Base-by-base conservation (phyloP, 257 asterid species). In the Ligustrum vulgare region DNA sequence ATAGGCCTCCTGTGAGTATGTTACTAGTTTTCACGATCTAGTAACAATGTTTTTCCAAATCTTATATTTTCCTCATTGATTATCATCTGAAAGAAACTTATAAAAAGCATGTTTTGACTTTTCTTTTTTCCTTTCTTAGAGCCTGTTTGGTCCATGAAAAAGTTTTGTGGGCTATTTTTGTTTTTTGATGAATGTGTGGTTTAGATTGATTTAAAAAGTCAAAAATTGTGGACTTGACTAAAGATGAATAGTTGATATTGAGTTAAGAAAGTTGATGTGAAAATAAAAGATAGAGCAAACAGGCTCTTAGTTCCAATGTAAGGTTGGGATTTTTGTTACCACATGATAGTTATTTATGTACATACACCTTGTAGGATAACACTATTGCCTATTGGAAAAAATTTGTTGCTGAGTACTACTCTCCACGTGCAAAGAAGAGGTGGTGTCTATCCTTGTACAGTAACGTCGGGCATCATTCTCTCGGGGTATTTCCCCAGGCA, bases 381-480 rank as follows among this genome's bases (percentile, higher is more conserved):
- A 77, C 91, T 74, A 93, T 95, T 83, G 94, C 97, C 62, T 95
- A 95, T 82, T 95, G 99, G 99, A 93, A 93, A 80, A 95, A 95
- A 83, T 95, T 95, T 80, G 96, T 95, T 51, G 87, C 97, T 2
- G 99, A 95, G 84, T 95, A 93, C 86, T 95, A 93, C 84, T 87
- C 96, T 78, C 96, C 98, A 11, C 91, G 96, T 77, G 97, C 98
- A 41, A 95, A 95, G 95, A 93, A 90, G 86, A 85, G 98, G 81
- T 95, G 99, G 97, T 95, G 99, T 77, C 85, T 95, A 76, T 95
- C 99, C 58, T 75, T 87, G 39, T 95, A 95, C 69, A 96, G 93
- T 69, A 91, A 93, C 66, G 97, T 91, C 68, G 97, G 97, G 70
- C 91, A 95, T 83, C 98, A 93, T 73, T 95, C 98, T 6, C 90